Evolutionary conservation across 2,329 filamentous ascomycete genomes (phyloP).

Genomic region (Xylaria sp.): DNA sequence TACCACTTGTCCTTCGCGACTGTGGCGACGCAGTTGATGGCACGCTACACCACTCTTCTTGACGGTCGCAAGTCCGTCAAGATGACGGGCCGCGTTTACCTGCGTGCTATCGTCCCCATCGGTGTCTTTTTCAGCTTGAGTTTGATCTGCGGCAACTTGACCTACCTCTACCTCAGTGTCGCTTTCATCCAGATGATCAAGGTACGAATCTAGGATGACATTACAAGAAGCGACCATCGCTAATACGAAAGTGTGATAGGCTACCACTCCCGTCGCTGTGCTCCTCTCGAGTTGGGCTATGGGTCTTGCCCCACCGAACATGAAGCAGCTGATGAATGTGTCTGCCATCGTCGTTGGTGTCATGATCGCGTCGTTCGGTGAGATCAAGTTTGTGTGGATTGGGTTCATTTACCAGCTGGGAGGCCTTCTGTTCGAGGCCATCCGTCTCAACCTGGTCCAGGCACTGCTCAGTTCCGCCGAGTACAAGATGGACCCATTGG

Average conservation of each 20-base stretch:
- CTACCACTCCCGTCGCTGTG: conserved; percentile 92
- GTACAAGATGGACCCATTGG: conserved; percentile 90
- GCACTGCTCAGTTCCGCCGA: conserved; percentile 78
- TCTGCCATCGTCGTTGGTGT: conserved; percentile 94
- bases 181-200: conserved; percentile 99
- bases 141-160: conserved; percentile 94
- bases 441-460: conserved; percentile 83
- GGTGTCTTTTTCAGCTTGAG: conserved; percentile 94
- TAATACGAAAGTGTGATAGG: conserved; percentile 51
- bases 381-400: conserved; percentile 87
- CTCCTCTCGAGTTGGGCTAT: conserved; percentile 87
- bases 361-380: conserved; percentile 89
- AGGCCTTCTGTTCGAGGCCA: conserved; percentile 80
- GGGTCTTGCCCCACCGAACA: conserved; percentile 79
- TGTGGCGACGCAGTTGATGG: conserved; percentile 90
- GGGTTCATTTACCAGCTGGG: conserved; percentile 79
- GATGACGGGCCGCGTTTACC: conserved; percentile 93
- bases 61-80: conserved; percentile 95
- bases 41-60: conserved; percentile 84
- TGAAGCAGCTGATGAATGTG: conserved; percentile 89
- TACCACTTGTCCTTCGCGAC: conserved; percentile 95
- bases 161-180: conserved; percentile 92
- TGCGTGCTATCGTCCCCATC: conserved; percentile 92
- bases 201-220: conserved; percentile 48
- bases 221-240: neutral